Evolutionary conservation across 164 flowering plant genomes (phyloP).

Genomic region (Nelumbo lutea): DNA sequence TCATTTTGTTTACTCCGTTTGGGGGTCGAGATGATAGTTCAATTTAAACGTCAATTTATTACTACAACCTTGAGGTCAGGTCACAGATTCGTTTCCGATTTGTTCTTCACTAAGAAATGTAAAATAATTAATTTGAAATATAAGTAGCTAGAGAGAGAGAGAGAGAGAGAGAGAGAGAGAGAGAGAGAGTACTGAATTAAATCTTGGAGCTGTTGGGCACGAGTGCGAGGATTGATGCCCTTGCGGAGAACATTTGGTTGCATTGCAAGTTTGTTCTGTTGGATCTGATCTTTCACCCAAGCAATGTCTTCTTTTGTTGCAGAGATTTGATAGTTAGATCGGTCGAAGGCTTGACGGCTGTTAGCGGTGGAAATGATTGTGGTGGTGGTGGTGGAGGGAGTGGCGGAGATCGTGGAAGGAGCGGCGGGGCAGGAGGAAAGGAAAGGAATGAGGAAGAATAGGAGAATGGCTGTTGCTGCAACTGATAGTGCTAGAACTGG

Average conservation of each 20-base stretch:
- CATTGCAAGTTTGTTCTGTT: background rate
- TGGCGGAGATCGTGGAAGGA: background rate
- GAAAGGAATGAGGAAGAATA: background rate
- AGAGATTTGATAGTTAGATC: background rate
- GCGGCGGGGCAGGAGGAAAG: background rate
- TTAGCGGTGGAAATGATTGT: background rate
- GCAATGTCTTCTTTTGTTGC: background rate
- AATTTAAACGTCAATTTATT: background rate
- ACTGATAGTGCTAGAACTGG: background rate
- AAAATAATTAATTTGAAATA: background rate
- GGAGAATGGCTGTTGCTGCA: background rate
- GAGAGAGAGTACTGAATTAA: background rate
- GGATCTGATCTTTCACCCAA: conserved; percentile 6
- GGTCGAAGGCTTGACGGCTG: background rate
- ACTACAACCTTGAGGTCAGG: background rate
- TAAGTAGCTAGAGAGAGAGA: background rate
- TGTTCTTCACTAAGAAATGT: background rate
- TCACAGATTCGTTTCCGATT: background rate
- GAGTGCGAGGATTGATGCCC: conserved; percentile 9
- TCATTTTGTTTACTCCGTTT: background rate
- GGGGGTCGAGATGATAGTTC: no score
- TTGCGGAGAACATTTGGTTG: conserved; percentile 5
- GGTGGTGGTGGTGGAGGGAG: background rate
- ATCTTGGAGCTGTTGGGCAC: conserved; percentile 5
- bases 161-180: background rate